Conservation (phyloP, 345 rosid genomes). For the Crucihimalaya himalaica region DNA sequence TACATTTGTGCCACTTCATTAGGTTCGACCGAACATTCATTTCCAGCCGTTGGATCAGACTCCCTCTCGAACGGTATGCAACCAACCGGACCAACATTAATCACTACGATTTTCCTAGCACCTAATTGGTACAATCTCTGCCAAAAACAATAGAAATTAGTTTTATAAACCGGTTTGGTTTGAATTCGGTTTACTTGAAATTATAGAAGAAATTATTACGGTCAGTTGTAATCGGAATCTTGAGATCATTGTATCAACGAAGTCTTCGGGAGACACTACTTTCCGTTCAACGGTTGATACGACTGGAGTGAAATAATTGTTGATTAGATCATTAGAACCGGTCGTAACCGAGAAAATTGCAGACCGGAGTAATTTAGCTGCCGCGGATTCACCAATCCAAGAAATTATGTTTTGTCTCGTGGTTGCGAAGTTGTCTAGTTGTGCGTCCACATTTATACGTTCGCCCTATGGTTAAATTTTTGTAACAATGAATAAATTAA, state of each 20-base stretch:
- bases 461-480: conserved; percentile 47
- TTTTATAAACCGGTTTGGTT: background rate
- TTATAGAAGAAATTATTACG: conserved; percentile 46
- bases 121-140: conserved; percentile 67
- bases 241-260: conserved; percentile 53
- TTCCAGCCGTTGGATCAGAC: conserved; percentile 46
- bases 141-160: background rate
- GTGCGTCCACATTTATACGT: conserved; percentile 64
- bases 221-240: conserved; percentile 61
- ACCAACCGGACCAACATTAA: conserved; percentile 72
- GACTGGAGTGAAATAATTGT: conserved; percentile 66
- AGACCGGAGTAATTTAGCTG: conserved; percentile 42
- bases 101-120: conserved; percentile 63
- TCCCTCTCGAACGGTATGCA: conserved; percentile 74
- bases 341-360: conserved; percentile 57
- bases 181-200: background rate
- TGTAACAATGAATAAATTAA: conserved; percentile 1
- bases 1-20: conserved; percentile 62
- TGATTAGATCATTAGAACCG: conserved; percentile 79
- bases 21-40: conserved; percentile 43
- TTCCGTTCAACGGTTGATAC: conserved; percentile 46
- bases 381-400: conserved; percentile 44
- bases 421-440: conserved; percentile 41
- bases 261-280: conserved; percentile 49
- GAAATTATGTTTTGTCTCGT: conserved; percentile 43